These are phyloP conservation scores for Ganoderma sinense DNA, from an alignment of 1,284 basidiomycete genomes.

Conservation along the genomic window DNA sequence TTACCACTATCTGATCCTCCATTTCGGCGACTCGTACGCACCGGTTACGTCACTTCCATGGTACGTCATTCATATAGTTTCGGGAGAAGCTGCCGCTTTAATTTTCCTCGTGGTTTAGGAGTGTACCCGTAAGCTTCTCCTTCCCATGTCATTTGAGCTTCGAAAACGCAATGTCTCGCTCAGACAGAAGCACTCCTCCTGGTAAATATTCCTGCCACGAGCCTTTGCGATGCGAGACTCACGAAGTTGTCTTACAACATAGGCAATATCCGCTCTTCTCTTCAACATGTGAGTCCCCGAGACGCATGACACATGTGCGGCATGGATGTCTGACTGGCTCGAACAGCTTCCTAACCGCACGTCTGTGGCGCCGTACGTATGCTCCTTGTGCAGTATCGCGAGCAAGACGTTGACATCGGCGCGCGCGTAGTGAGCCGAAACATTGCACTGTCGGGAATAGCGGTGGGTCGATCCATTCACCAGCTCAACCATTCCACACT, in stretches of 20 bases:
- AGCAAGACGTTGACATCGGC: too few species aligned
- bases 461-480: background rate
- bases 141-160: background rate
- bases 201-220: background rate
- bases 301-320: too few species aligned
- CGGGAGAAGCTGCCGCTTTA: background rate
- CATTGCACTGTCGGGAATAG: background rate
- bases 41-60: slow-evolving; percentile 5
- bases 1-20: slow-evolving; percentile 2
- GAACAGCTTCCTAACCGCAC: background rate
- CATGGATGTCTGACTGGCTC: background rate
- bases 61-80: background rate
- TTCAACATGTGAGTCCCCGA: background rate
- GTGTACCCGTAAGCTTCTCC: background rate
- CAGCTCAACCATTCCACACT: background rate
- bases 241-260: too few species aligned
- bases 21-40: slow-evolving; percentile 2
- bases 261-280: background rate
- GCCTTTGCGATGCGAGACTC: background rate
- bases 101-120: background rate
- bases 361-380: background rate
- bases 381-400: too few species aligned
- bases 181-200: background rate
- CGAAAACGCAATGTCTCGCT: background rate
- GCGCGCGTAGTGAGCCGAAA: background rate